phyloP scores from a whole-genome alignment of 495 filamentous ascomycete genomes.

The Hyaloscypha variabilis region DNA sequence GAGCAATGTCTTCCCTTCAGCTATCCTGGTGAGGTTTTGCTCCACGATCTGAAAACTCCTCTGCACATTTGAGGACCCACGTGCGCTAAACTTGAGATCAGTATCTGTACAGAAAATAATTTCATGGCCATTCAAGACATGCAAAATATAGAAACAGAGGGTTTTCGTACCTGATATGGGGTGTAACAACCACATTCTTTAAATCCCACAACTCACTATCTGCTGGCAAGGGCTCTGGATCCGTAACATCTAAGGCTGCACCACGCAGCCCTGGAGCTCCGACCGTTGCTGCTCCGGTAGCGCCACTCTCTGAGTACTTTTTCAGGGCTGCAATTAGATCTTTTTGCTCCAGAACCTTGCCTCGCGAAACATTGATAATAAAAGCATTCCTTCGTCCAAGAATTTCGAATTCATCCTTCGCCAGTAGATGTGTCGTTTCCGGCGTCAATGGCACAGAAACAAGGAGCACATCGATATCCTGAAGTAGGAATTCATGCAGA shows the following conservation, averaged over 20 bases:
- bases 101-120: no score
- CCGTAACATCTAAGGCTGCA: constrained; percentile 80
- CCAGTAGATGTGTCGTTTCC: constrained; percentile 62
- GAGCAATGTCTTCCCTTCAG: constrained; percentile 4
- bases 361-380: constrained; percentile 73
- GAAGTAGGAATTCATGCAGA: constrained; percentile 63
- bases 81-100: constrained; percentile 59
- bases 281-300: constrained; percentile 50
- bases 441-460: constrained; percentile 71
- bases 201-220: constrained; percentile 71
- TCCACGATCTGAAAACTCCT: constrained; percentile 4
- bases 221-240: constrained; percentile 76
- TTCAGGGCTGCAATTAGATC: constrained; percentile 63
- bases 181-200: constrained; percentile 69
- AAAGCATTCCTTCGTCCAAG: constrained; percentile 58
- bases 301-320: constrained; percentile 30
- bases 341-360: constrained; percentile 69
- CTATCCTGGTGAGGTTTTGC: constrained; percentile 5
- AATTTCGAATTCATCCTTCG: constrained; percentile 63
- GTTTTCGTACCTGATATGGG: no score
- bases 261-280: no score
- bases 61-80: constrained; percentile 5
- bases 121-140: no score
- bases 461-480: constrained; percentile 75
- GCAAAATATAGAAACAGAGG: no score